These are phyloP conservation scores for Ceratocystis cubensis DNA, from an alignment of 2,329 filamentous ascomycete species.

Conservation along the genomic window DNA sequence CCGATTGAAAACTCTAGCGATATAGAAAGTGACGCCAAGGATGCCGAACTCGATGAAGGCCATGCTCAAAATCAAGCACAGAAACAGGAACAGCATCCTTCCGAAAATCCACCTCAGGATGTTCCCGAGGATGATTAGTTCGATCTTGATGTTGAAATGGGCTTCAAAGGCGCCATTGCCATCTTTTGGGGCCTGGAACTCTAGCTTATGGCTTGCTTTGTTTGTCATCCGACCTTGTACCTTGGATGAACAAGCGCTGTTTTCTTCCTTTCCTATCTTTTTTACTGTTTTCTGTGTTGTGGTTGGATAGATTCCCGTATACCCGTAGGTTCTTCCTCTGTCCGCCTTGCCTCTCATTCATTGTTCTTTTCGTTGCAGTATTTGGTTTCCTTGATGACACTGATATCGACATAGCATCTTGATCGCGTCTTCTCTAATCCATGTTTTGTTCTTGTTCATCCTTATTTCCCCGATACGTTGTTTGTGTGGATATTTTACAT, in stretches of 20 bases:
- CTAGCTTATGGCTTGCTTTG: not conserved
- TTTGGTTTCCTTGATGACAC: slow-evolving; percentile 6
- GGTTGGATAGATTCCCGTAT: slow-evolving; percentile 10
- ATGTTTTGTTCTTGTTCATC: not conserved
- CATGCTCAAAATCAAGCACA: not conserved
- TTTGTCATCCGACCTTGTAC: not conserved
- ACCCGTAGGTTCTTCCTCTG: not conserved
- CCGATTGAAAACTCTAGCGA: slow-evolving; percentile 34
- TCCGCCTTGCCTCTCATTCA: not conserved
- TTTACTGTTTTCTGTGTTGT: slow-evolving; percentile 3
- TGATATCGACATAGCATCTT: slow-evolving; percentile 11
- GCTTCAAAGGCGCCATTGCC: slow-evolving; percentile 27
- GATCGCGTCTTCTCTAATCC: slow-evolving; percentile 3
- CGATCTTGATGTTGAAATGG: slow-evolving; percentile 22
- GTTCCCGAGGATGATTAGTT: slow-evolving; percentile 5
- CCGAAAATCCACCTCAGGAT: slow-evolving; percentile 24
- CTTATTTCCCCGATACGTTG: not conserved
- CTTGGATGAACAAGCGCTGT: not conserved
- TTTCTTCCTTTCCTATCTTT: slow-evolving; percentile 7
- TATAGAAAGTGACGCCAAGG: slow-evolving; percentile 20
- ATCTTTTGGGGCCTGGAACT: slow-evolving; percentile 27
- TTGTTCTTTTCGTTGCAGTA: slow-evolving; percentile 12
- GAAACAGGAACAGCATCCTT: not conserved
- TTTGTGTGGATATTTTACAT: too few relatives aligned
- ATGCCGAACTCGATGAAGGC: not conserved